Evolutionary conservation across 2,329 filamentous ascomycete species (phyloP).

Genomic region (Colletotrichum zoysiae): DNA sequence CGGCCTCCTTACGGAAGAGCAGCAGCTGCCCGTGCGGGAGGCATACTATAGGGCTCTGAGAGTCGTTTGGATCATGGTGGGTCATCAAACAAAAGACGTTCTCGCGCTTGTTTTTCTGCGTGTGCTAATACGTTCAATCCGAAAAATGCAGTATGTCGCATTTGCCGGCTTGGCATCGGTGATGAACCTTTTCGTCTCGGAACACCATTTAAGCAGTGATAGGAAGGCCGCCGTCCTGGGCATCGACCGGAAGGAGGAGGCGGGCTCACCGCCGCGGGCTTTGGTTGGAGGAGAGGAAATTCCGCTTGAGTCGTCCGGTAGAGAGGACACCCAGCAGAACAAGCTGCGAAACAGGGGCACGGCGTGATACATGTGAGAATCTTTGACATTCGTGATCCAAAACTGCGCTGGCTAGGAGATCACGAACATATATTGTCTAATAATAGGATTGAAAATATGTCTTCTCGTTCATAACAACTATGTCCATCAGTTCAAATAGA

Average conservation of each 20-base stretch:
- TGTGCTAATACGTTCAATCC: not conserved
- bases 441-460: too few species aligned
- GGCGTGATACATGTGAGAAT: too few species aligned
- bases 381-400: too few species aligned
- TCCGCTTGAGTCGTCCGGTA: slow-evolving; percentile 19
- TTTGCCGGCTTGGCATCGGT: slow-evolving; percentile 12
- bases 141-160: slow-evolving; percentile 13
- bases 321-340: slow-evolving; percentile 9
- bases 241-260: slow-evolving; percentile 1
- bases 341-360: not conserved
- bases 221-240: slow-evolving; percentile 21
- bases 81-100: not conserved
- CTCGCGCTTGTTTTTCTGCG: not conserved
- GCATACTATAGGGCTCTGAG: slow-evolving; percentile 46
- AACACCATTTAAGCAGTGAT: slow-evolving; percentile 19
- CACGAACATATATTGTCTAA: too few species aligned
- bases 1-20: not conserved
- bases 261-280: too few species aligned
- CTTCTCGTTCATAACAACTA: too few species aligned
- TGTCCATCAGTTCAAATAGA: too few species aligned
- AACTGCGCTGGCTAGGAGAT: too few species aligned
- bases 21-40: slow-evolving; percentile 44
- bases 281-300: not conserved
- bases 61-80: slow-evolving; percentile 49
- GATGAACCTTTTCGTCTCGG: slow-evolving; percentile 13